Base-by-base conservation (phyloP, 2,329 filamentous ascomycete genomes). In the Colletotrichum siamense region DNA sequence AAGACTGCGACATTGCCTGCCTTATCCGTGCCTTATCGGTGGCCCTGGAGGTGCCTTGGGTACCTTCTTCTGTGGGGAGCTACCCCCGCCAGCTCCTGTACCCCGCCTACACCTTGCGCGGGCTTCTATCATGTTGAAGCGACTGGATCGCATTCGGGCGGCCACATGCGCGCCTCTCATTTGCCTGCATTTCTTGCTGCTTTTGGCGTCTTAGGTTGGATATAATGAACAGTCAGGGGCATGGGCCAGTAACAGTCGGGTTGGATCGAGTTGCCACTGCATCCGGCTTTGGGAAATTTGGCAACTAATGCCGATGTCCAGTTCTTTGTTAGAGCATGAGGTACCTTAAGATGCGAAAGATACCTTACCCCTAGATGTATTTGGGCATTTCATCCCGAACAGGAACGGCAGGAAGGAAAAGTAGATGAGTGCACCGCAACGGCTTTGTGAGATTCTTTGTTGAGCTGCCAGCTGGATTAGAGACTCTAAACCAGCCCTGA, bases 61-160 rank as follows among this genome's bases (percentile, higher is more conserved):
- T 69, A 30, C n/a, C 61, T 39, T 59, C 66, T 30, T 73, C 22
- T 67, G 74, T 69, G 74, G 65, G 59, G 74, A 76, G 64, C 73
- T 69, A 73, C 28, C 64, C 70, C 70, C 52, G 39, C 70, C 69
- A 39, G 69, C 24, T 69, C 39, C 64, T 74, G 70, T 73, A 69
- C 74, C 74, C 74, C 74, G 71, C 74, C 64, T 64, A 62, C 52
- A 61, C 26, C 61, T 75, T 13, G 26, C n/a, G 44, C n/a, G n/a
- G 44, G 44, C 44, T 22, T 49, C n/a, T 6, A 49, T 49, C 22
- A 26, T 59, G 24, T 49, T 59, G 52, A 69, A 59, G 59, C 34
- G 49, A n/a, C 36, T 49, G 63, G 63, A 67, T 68, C 69, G 18
- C 73, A 62, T 32, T 57, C 2, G 36, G 62, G 22, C 68, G 36